Evolutionary conservation across 345 rosid genomes (phyloP), one percentile per base, ranked within the genome.

Genomic region (Fremontodendron californicum): DNA sequence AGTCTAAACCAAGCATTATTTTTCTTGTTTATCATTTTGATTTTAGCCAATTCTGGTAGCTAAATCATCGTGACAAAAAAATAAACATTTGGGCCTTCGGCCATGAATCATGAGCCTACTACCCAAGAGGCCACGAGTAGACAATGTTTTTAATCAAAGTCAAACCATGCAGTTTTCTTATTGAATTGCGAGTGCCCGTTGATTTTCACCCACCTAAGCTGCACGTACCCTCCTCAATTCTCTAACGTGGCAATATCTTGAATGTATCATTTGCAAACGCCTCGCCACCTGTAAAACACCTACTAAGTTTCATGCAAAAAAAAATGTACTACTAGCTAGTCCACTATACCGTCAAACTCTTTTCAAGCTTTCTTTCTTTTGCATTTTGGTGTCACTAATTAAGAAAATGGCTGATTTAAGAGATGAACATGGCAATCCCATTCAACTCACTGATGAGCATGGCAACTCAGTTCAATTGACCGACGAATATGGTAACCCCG

Each of bases 401-500:
- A 61, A 9, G 39, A 16, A 49, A 40, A 92, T 90, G 95, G 89
- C 96, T 1, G 83, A 87, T 45, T 10, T 94, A 71, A 78, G 82
- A 75, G 97, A 94, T 46, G 89, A 87, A 54, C 11, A 74, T 13
- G 96, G 92, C 3, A 91, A 90, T 65, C 89, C 86, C 4, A 60
- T 91, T 75, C 81, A 76, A 57, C 82, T 89, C 3, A 89, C 89
- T 0, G 95, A 89, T 42, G 80, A 83, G 68, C 79, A 57, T 0
- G 92, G 96, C 6, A 83, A 85, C 81, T 88, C 92, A 3, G 88
- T 90, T 2, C 71, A 79, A 39, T 82, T 90, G 74, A 89, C 88
- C 1, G 97, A 90, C 77, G 93, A 89, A 80, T 75, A 72, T 10
- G 93, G 97, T 6, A 86, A 88, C 65, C 97, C 93, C 19, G 63